phyloP scores from a whole-genome alignment of 2,329 filamentous ascomycete genomes.

The Calonectria henricotiae region DNA sequence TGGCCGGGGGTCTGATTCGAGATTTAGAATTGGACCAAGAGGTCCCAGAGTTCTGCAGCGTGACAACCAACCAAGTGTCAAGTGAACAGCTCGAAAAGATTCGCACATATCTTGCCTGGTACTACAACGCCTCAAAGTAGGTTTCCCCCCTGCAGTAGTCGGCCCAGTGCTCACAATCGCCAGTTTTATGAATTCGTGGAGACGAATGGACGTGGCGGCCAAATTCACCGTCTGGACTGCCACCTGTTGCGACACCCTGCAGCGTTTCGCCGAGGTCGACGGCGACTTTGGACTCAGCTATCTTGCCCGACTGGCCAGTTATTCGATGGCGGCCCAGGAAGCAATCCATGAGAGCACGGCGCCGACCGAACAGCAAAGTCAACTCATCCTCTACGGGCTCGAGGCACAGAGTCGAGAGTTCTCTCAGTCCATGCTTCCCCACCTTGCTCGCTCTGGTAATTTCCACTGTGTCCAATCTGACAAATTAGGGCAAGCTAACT shows the following conservation, averaged over 20 bases:
- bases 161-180: conserved; percentile 36
- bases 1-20: conserved; percentile 67
- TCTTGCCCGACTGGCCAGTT: conserved; percentile 62
- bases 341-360: conserved; percentile 52
- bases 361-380: conserved; percentile 60
- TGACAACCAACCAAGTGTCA: conserved; percentile 24
- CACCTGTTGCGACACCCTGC: conserved; percentile 64
- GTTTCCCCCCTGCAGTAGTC: conserved; percentile 33
- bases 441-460: conserved; percentile 52
- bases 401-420: conserved; percentile 65
- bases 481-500: conserved; percentile 42
- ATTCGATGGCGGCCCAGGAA: conserved; percentile 59
- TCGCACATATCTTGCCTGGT: conserved; percentile 65
- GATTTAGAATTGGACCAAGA: conserved; percentile 68
- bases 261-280: conserved; percentile 56
- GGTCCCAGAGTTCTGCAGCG: conserved; percentile 35
- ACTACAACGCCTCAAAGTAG: conserved; percentile 63
- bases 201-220: conserved; percentile 54
- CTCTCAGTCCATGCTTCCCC: conserved; percentile 57
- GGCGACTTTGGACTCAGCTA: conserved; percentile 64
- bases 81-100: conserved; percentile 60
- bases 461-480: background rate
- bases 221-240: conserved; percentile 63
- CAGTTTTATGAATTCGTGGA: conserved; percentile 62
- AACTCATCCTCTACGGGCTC: conserved; percentile 65